A percentile compares a stretch with the other conserved stretches of the same genome.
phyloP scores from a whole-genome alignment of 805 yeast genomes.

The Hermanozyma aechmeae region DNA sequence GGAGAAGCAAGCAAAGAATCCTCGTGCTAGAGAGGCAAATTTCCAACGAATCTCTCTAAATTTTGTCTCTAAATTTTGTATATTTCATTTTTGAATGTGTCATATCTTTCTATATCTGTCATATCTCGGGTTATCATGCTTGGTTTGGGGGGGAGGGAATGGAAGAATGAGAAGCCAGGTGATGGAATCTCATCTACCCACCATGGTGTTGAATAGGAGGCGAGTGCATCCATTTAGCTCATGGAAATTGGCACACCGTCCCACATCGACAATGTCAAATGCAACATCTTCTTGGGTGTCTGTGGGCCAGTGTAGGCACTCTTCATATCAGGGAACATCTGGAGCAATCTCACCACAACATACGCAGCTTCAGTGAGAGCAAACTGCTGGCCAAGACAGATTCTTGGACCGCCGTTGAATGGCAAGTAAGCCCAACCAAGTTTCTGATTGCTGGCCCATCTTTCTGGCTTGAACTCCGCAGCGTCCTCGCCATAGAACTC shows the following conservation, averaged over 20 bases:
- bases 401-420: slow-evolving; percentile 48
- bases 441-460: slow-evolving; percentile 32
- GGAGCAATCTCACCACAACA: slow-evolving; percentile 27
- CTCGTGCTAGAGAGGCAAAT: no score
- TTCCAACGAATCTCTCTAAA: no score
- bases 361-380: slow-evolving; percentile 45
- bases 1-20: no score
- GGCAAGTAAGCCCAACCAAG: slow-evolving; percentile 43
- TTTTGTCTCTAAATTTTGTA: no score
- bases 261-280: slow-evolving; percentile 16
- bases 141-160: no score
- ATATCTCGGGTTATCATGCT: no score
- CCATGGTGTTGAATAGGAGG: no score
- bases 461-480: slow-evolving; percentile 35
- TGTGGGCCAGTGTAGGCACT: slow-evolving; percentile 8
- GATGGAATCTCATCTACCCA: no score
- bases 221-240: no score
- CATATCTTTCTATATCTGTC: no score
- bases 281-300: slow-evolving; percentile 11
- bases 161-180: no score
- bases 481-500: slow-evolving; percentile 37
- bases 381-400: slow-evolving; percentile 48
- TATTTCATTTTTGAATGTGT: no score
- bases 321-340: slow-evolving; percentile 18
- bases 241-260: slow-evolving; percentile 12